phyloP scores from a whole-genome alignment of 1,284 basidiomycete species.

The Heliocybe sulcata region DNA sequence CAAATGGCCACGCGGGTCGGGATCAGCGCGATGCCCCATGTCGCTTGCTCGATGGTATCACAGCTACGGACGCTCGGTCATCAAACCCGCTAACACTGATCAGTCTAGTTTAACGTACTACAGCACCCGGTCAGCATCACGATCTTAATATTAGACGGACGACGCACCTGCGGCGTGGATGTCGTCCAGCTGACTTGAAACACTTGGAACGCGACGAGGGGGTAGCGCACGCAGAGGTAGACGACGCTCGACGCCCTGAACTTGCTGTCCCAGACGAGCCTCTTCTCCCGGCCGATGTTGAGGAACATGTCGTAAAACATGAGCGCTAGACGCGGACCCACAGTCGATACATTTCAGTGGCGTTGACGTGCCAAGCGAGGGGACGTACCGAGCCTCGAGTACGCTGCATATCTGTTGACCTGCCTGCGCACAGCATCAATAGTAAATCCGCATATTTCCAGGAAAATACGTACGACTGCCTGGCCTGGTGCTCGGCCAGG shows the following conservation, averaged over 20 bases:
- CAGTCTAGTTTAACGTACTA: neutral
- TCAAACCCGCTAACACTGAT: neutral
- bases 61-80: neutral
- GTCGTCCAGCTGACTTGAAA: neutral
- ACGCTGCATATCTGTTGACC: neutral
- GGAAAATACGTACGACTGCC: too few species aligned
- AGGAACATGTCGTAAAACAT: neutral
- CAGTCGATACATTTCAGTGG: neutral
- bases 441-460: too few species aligned
- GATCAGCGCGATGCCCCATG: neutral
- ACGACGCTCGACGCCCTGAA: neutral
- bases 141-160: neutral
- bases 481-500: too few species aligned
- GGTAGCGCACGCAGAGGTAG: neutral
- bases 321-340: neutral
- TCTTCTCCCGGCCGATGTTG: neutral
- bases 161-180: neutral
- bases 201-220: neutral
- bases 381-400: neutral
- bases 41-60: neutral
- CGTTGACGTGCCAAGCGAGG: neutral
- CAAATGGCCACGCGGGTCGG: neutral
- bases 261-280: neutral
- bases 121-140: neutral
- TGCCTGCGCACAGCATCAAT: neutral